Evolutionary conservation across 495 filamentous ascomycete species (phyloP).

Genomic region (Podospora australis): DNA sequence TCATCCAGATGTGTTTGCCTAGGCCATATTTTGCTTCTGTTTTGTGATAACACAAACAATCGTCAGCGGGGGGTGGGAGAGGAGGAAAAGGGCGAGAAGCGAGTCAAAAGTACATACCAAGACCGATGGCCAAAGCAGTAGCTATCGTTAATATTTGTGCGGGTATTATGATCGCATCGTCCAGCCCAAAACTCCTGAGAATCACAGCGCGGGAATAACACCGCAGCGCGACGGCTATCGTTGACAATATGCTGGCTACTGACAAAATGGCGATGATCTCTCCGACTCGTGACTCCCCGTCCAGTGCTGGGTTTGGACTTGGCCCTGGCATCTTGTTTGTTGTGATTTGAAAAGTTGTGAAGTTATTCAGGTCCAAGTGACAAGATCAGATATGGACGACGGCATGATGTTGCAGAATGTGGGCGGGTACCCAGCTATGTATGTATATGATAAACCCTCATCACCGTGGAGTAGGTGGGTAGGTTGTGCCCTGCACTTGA

Average conservation of each 20-base stretch:
- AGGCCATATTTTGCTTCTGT: constrained; percentile 25
- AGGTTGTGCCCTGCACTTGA: not conserved
- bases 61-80: not conserved
- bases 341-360: not conserved
- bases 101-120: constrained; percentile 8
- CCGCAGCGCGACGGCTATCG: constrained; percentile 3
- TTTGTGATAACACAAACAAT: not conserved
- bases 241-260: constrained; percentile 6
- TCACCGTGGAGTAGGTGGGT: not conserved
- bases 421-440: not conserved
- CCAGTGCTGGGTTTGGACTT: constrained; percentile 11
- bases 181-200: constrained; percentile 9
- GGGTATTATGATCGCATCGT: constrained; percentile 13
- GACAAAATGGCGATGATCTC: constrained; percentile 13
- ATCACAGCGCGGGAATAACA: constrained; percentile 12
- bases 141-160: constrained; percentile 16
- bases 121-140: constrained; percentile 18
- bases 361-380: not conserved
- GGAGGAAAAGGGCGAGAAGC: too few relatives aligned
- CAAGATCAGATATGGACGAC: not conserved
- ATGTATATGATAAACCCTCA: not conserved
- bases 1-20: constrained; percentile 28
- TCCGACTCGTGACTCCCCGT: constrained; percentile 9
- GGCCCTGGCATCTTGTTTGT: constrained; percentile 5
- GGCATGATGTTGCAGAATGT: not conserved